Evolutionary conservation across 2,329 filamentous ascomycete species (phyloP).

Genomic region (Epichloe coenophiala): DNA sequence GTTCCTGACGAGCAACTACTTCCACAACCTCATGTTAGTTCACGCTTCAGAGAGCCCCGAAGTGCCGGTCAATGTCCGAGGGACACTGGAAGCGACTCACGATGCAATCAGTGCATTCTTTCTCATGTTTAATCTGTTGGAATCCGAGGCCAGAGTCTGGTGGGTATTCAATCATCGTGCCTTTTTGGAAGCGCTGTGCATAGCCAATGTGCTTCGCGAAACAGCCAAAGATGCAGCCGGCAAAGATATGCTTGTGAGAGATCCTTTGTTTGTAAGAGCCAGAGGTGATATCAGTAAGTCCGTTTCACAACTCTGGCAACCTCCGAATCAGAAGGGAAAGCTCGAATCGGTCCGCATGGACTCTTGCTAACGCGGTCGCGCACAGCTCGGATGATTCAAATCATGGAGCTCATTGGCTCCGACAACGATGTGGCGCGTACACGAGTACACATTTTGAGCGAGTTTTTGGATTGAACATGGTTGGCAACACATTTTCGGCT

Average conservation of each 20-base stretch:
- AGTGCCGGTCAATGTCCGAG: conserved; percentile 51
- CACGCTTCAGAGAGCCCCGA: conserved; percentile 56
- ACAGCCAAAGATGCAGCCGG: conserved; percentile 31
- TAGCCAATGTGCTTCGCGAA: conserved; percentile 45
- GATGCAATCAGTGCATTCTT: conserved; percentile 66
- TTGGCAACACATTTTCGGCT: neutral
- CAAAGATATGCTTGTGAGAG: conserved; percentile 32
- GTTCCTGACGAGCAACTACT: conserved; percentile 71
- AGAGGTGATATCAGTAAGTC: conserved; percentile 46
- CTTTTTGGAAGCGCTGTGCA: conserved; percentile 67
- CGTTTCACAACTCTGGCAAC: neutral
- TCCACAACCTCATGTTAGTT: conserved; percentile 69
- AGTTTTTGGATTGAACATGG: conserved; percentile 27
- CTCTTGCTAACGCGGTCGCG: neutral
- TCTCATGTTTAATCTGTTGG: conserved; percentile 54
- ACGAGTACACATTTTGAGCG: conserved; percentile 42
- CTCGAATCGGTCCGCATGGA: neutral
- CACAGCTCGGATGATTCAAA: conserved; percentile 48
- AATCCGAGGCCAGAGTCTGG: conserved; percentile 63
- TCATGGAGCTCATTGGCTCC: conserved; percentile 45
- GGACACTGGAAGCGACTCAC: conserved; percentile 61
- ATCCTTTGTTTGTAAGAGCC: conserved; percentile 47
- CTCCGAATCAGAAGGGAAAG: neutral
- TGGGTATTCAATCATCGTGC: conserved; percentile 76
- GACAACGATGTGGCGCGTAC: conserved; percentile 47